phyloP scores from a whole-genome alignment of 1,284 basidiomycete genomes.

The Trichosporon faecale region DNA sequence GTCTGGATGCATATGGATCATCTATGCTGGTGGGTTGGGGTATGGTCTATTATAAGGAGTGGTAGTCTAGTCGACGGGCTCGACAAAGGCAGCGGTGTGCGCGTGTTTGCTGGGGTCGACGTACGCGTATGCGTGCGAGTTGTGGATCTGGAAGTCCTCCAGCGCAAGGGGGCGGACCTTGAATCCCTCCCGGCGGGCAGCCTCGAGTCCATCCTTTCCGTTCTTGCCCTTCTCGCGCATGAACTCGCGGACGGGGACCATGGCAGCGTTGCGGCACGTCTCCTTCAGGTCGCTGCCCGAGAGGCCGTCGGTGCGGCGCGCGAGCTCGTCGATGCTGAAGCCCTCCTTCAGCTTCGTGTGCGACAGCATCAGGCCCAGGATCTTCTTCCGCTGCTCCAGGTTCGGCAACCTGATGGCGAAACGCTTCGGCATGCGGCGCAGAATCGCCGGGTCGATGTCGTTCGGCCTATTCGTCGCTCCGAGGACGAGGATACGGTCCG shows the following conservation, averaged over 20 bases:
- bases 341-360: conserved; percentile 66
- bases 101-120: conserved; percentile 43
- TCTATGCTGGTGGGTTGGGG: background rate
- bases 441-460: conserved; percentile 85
- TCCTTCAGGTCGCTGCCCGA: conserved; percentile 93
- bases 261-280: conserved; percentile 87
- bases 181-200: conserved; percentile 62
- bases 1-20: conserved; percentile 7
- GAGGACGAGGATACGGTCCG: conserved; percentile 79
- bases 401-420: conserved; percentile 85
- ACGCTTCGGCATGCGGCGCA: conserved; percentile 96
- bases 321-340: conserved; percentile 68
- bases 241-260: conserved; percentile 84
- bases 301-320: conserved; percentile 68
- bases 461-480: conserved; percentile 91
- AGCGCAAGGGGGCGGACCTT: conserved; percentile 66
- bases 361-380: conserved; percentile 81
- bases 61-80: conserved; percentile 34
- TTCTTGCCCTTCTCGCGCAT: conserved; percentile 61
- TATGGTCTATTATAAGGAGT: background rate
- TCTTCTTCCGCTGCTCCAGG: conserved; percentile 76
- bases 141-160: conserved; percentile 66
- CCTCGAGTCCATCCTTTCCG: conserved; percentile 49
- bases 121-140: conserved; percentile 49
- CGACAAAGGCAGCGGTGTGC: conserved; percentile 31